Evolutionary conservation across 2,329 filamentous ascomycete species (phyloP).

Genomic region (Aspergillus unguis): DNA sequence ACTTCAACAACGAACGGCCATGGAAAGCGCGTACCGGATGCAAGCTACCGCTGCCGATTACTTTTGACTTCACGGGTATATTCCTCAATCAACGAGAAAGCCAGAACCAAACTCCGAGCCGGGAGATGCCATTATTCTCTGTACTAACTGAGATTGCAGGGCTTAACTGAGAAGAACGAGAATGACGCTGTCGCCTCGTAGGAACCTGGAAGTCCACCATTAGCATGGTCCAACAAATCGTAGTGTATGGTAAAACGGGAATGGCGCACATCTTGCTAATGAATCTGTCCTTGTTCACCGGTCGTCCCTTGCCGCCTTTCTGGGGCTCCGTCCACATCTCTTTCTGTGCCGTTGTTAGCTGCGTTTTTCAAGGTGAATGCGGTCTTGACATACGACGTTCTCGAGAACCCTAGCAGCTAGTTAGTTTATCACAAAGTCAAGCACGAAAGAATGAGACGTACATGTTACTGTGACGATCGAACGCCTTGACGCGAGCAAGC

Average conservation of each 20-base stretch:
- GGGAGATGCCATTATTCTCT: slow-evolving; percentile 6
- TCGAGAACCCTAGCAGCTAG: slow-evolving; percentile 60
- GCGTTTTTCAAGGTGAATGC: neutral
- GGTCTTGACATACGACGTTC: slow-evolving; percentile 57
- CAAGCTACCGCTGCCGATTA: neutral
- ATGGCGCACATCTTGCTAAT: slow-evolving; percentile 85
- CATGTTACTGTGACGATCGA: slow-evolving; percentile 99
- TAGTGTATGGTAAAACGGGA: slow-evolving; percentile 20
- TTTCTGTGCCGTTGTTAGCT: slow-evolving; percentile 47
- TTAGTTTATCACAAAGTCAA: neutral
- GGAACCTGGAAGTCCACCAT: slow-evolving; percentile 57
- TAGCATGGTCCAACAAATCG: neutral
- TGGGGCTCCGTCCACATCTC: slow-evolving; percentile 99
- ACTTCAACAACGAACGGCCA: too few relatives aligned
- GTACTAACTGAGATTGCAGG: neutral
- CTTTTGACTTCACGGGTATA: slow-evolving; percentile 5
- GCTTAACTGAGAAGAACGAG: slow-evolving; percentile 74
- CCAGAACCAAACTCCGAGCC: slow-evolving; percentile 10
- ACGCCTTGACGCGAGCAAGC: slow-evolving; percentile 94
- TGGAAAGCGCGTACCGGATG: too few relatives aligned
- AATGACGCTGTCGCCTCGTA: slow-evolving; percentile 84
- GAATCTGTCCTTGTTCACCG: slow-evolving; percentile 97
- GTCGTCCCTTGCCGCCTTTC: slow-evolving; percentile 80
- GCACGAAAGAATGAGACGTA: neutral
- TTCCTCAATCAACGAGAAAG: slow-evolving; percentile 7